Base-by-base conservation (phyloP, 164 flowering plant genomes). In the Nymphaea colorata region DNA sequence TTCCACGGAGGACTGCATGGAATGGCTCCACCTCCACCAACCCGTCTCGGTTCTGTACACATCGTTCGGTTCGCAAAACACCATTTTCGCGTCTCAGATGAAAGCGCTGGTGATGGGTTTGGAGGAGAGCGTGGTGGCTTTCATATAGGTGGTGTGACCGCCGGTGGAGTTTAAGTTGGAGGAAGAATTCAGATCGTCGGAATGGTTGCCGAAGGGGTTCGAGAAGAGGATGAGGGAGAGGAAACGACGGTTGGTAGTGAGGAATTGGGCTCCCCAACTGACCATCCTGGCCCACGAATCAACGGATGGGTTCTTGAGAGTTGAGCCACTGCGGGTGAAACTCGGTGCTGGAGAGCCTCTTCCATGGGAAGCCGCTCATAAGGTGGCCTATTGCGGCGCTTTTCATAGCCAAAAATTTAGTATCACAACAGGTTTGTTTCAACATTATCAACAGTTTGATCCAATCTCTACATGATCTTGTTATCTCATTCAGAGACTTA, bases 51-150 rank as follows among this genome's bases (percentile, higher is more conserved):
- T 88, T 0, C 59, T 88, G 2, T 86, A 80, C 73, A 59, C 86
- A 3, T 82, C 83, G 0, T 88, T 88, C 47, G 91, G 91, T 7
- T 86, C 91, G 7, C 76, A 77, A 62, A 78, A 80, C 80, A 76
- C 85, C 3, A 79, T 85, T 62, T 75, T 84, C 0, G 64, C 78
- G 0, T 69, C 81, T 0, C 85, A 86, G 36, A 84, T 82, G 85
- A 79, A 74, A 80, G 70, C 82, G 18, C 55, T 88, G 62, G 94
- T 86, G 0, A 70, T n/a, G 67, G 94, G 82, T 0, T 67, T 88
- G 70, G 94, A 88, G 63, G 67, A 53, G 0, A 78, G 83, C 51
- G 81, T 76, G 8, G 69, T 18, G 47, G 75, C 68, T 8, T 88
- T 86, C 79, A 74, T 80, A 6, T 80, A 81, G 83, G 83, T 74